phyloP scores from a whole-genome alignment of 2,329 filamentous ascomycete species.

The Pseudocercospora crystallina region DNA sequence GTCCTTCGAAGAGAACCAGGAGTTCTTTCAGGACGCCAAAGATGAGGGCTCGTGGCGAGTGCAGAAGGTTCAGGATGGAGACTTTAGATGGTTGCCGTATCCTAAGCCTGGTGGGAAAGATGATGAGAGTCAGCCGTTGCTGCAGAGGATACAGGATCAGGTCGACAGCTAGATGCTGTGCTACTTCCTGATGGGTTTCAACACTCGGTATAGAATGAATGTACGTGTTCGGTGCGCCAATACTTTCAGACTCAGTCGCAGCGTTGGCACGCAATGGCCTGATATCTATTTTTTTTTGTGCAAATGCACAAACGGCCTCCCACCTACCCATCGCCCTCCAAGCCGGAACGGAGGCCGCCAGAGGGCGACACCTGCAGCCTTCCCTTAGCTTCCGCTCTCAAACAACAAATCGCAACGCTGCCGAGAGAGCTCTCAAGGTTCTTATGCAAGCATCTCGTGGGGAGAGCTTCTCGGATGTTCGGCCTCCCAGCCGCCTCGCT shows the following conservation, averaged over 20 bases:
- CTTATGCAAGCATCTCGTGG: no score
- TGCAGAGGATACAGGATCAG: slow-evolving; percentile 47
- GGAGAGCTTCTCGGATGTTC: not conserved
- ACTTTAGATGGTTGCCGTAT: slow-evolving; percentile 49
- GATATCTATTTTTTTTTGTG: no score
- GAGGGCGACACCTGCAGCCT: slow-evolving; percentile 3
- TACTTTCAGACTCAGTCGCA: no score
- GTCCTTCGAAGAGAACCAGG: slow-evolving; percentile 61
- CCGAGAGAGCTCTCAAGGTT: not conserved
- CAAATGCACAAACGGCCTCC: no score
- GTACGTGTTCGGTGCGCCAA: no score
- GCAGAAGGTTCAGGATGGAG: slow-evolving; percentile 52
- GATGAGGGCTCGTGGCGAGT: slow-evolving; percentile 57
- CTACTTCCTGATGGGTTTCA: no score
- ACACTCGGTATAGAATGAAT: no score
- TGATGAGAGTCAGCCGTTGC: slow-evolving; percentile 47
- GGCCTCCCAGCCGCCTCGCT: not conserved
- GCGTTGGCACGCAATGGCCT: no score
- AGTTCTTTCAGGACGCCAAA: slow-evolving; percentile 56
- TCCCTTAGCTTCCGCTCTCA: not conserved
- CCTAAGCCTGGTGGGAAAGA: slow-evolving; percentile 39
- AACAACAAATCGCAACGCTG: not conserved
- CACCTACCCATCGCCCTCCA: not conserved
- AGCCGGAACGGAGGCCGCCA: slow-evolving; percentile 7
- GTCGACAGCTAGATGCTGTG: not conserved